Evolutionary conservation across 208 protist species (phyloP), one percentile per base, ranked within the genome.

Genomic region (Tritrichomonas foetus): DNA sequence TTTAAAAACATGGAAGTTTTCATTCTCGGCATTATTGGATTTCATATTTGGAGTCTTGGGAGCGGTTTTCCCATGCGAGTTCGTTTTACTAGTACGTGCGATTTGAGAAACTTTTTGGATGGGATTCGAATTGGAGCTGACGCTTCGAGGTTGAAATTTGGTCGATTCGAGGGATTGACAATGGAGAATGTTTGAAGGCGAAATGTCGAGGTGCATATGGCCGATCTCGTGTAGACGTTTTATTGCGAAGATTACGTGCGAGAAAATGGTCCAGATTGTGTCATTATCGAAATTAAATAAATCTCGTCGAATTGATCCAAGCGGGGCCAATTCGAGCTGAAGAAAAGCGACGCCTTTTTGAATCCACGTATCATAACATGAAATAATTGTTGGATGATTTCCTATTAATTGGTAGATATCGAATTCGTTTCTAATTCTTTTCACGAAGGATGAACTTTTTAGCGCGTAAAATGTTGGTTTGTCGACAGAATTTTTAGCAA

Each of bases 201-300:
- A 82, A 50, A 82, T 39, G 25, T 82, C 74, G 3, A 82, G 74
- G 30, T 82, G 74, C 74, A 82, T 82, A 82, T 82, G 50, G 20
- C 39, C 74, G 33, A 47, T 82, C 0, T 33, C 47, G 30, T 82
- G 74, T 20, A 82, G 20, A 8, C 30, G n/a, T 25, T 30, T n/a
- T 50, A 82, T 8, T 11, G 74, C 74, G 30, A 20, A 36, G 44
- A 39, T 30, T 20, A 82, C 41, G 39, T 82, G 74, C 14, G 74
- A 30, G 41, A 82, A 47, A 82, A 82, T 82, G 44, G 44, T 30
- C 74, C 74, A 82, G 39, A 82, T 82, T 82, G 44, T 33, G 33
- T 82, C 50, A 1, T 11, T 50, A n/a, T 3, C 20, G 30, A 82
- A 82, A 53, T 47, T 20, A 47, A 47, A 47, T 30, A 47, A 82